Evolutionary conservation across 2,329 filamentous ascomycete genomes (phyloP).

Genomic region (Zarea fungicola): DNA sequence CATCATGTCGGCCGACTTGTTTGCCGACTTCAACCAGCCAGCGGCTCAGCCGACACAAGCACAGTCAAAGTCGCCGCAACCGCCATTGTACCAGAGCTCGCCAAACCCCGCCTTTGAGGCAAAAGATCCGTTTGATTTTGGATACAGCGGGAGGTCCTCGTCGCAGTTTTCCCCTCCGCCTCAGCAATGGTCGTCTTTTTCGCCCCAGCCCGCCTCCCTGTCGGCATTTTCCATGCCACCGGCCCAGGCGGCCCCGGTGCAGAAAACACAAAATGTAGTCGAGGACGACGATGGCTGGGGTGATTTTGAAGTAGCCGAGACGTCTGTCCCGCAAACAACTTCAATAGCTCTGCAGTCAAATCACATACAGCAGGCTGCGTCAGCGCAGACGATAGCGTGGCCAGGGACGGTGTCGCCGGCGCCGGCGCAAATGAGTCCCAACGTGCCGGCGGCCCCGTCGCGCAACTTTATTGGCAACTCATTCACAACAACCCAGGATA

Average conservation of each 20-base stretch:
- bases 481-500: not conserved
- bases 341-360: not conserved
- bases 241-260: constrained; percentile 12
- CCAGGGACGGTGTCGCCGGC: constrained; percentile 15
- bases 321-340: constrained; percentile 17
- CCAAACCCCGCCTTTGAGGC: constrained; percentile 15
- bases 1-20: constrained; percentile 14
- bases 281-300: constrained; percentile 63
- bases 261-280: constrained; percentile 13
- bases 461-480: not conserved
- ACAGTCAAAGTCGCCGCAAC: constrained; percentile 13
- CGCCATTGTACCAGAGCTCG: constrained; percentile 15
- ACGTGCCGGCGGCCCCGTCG: not conserved
- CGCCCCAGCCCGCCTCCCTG: constrained; percentile 20
- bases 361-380: not conserved
- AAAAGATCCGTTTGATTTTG: constrained; percentile 24
- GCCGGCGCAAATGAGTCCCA: not conserved
- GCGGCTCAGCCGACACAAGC: constrained; percentile 11
- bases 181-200: constrained; percentile 30
- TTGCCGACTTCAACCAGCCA: constrained; percentile 13
- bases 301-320: constrained; percentile 57
- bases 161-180: constrained; percentile 16
- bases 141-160: constrained; percentile 17
- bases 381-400: not conserved
- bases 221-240: constrained; percentile 15